These are phyloP conservation scores for Pilasporangium apinafurcum DNA, from an alignment of 352 stramenopile genomes.

Conservation along the genomic window DNA sequence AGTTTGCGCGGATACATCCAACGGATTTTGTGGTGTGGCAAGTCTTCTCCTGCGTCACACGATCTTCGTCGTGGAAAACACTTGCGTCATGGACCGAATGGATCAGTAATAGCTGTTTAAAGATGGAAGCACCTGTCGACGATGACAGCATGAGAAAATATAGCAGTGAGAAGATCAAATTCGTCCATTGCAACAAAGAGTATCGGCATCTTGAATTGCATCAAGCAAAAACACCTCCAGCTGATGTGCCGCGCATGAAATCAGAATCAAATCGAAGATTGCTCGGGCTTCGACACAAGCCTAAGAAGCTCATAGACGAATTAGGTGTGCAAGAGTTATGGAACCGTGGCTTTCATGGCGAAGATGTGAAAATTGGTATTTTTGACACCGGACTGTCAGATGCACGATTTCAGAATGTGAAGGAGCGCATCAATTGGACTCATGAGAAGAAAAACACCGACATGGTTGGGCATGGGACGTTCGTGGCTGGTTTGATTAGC, in stretches of 20 bases:
- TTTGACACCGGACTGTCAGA: conserved; percentile 81
- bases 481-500: conserved; percentile 73
- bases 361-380: conserved; percentile 76
- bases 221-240: conserved; percentile 2
- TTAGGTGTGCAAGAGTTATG: conserved; percentile 47
- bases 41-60: conserved; percentile 32
- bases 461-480: conserved; percentile 76
- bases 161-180: conserved; percentile 15
- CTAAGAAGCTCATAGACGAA: conserved; percentile 33
- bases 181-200: conserved; percentile 36
- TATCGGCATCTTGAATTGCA: conserved; percentile 34
- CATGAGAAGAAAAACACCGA: conserved; percentile 75
- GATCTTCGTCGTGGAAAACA: no score
- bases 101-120: no score
- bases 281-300: conserved; percentile 16
- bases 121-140: no score
- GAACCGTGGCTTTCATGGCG: conserved; percentile 54
- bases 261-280: conserved; percentile 10
- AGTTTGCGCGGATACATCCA: conserved; percentile 20
- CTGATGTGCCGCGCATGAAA: conserved; percentile 8
- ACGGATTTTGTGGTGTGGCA: conserved; percentile 63
- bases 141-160: no score
- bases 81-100: no score
- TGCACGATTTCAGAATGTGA: conserved; percentile 47
- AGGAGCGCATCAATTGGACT: conserved; percentile 84